These are phyloP conservation scores for Hydrangea macrophylla DNA, from an alignment of 148 eudicot genomes.

Conservation along the genomic window DNA sequence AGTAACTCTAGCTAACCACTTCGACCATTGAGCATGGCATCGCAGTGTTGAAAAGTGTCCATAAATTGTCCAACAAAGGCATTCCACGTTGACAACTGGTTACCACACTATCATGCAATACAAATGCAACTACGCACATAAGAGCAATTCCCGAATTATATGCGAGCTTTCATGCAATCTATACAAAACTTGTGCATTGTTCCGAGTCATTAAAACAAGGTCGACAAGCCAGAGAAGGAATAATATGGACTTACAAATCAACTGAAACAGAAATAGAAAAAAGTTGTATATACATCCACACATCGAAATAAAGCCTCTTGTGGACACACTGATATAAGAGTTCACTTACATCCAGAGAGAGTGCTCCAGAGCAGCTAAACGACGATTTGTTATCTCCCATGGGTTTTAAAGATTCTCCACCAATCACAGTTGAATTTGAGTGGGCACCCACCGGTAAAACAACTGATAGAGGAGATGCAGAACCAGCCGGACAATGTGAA, in stretches of 20 bases:
- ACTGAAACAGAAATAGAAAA: neutral
- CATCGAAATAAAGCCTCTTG: neutral
- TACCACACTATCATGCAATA: too few relatives aligned
- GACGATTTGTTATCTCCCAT: conserved; percentile 42
- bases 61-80: neutral
- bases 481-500: conserved; percentile 34
- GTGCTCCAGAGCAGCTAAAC: conserved; percentile 53
- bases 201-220: neutral
- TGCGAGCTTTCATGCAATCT: too few relatives aligned
- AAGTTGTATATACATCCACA: neutral
- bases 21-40: neutral
- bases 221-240: neutral
- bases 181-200: neutral
- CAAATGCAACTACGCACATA: neutral
- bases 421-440: conserved; percentile 28
- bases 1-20: neutral
- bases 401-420: conserved; percentile 48
- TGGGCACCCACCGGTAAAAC: conserved; percentile 35
- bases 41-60: neutral
- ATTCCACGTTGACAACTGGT: neutral
- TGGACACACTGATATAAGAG: conserved; percentile 3
- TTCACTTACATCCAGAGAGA: conserved; percentile 74
- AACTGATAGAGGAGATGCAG: conserved; percentile 48
- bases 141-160: neutral
- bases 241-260: neutral